phyloP scores from a whole-genome alignment of 495 filamentous ascomycete species.

The Talaromyces liani region DNA sequence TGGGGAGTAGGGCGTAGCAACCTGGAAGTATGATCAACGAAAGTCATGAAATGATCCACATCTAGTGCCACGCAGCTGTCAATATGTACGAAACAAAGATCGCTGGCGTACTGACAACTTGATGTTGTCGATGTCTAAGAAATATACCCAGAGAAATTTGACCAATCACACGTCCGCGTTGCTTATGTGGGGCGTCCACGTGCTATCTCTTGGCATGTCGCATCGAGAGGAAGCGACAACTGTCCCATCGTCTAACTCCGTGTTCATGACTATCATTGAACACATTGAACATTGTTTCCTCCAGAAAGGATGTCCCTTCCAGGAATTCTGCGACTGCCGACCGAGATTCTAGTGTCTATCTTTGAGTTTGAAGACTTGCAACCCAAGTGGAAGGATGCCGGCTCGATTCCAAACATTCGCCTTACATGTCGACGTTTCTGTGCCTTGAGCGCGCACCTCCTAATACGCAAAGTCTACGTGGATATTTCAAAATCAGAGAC shows the following conservation, averaged over 20 bases:
- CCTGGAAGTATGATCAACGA: neutral
- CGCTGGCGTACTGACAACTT: neutral
- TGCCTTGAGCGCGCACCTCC: neutral
- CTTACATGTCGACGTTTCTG: neutral
- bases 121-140: neutral
- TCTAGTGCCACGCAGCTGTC: neutral
- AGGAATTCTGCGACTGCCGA: neutral
- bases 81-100: neutral
- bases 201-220: neutral
- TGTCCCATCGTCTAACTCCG: neutral
- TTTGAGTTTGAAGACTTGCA: neutral
- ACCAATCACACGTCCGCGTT: neutral
- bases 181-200: neutral
- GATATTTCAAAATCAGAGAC: neutral
- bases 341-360: neutral
- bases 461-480: neutral
- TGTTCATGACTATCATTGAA: neutral
- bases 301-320: neutral
- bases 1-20: constrained; percentile 50
- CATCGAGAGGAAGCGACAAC: too few relatives aligned
- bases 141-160: neutral
- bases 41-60: neutral
- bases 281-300: neutral
- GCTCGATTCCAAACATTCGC: neutral
- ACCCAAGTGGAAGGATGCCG: neutral